These are phyloP conservation scores for Metschnikowia aberdeeniae DNA, from an alignment of 805 yeast species.

Conservation along the genomic window DNA sequence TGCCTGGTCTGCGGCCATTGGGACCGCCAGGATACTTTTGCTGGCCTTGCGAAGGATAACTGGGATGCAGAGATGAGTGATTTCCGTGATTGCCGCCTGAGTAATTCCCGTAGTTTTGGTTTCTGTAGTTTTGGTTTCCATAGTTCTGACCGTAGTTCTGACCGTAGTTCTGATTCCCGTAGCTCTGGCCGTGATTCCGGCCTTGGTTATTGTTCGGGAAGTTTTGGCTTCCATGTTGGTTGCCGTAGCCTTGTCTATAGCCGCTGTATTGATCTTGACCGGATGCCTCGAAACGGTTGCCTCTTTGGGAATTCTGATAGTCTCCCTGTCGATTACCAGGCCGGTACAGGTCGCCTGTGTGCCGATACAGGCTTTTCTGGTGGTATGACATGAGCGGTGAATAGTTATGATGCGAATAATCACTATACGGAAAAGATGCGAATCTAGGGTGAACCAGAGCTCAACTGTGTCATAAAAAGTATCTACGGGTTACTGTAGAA, in stretches of 20 bases:
- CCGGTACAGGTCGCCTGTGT: slow-evolving; percentile 18
- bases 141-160: too few species aligned
- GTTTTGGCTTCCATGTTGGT: slow-evolving; percentile 3
- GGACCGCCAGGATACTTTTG: slow-evolving; percentile 3
- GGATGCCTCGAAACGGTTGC: background rate
- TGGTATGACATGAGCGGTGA: slow-evolving; percentile 12
- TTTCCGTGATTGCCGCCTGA: too few species aligned
- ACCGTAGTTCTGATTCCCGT: background rate
- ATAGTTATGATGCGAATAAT: background rate
- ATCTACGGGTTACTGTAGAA: too few species aligned
- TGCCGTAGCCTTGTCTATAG: background rate
- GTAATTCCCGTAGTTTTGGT: too few species aligned
- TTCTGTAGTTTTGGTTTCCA: too few species aligned
- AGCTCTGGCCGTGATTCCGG: background rate
- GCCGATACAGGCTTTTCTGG: slow-evolving; percentile 13
- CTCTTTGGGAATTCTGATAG: background rate
- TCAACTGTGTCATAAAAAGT: too few species aligned
- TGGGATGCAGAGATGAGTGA: too few species aligned
- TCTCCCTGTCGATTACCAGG: slow-evolving; percentile 6
- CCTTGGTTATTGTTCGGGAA: background rate
- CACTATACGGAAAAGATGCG: background rate
- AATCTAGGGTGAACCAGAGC: background rate
- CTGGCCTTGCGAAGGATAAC: background rate
- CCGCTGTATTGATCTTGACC: background rate
- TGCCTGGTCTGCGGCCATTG: slow-evolving; percentile 4